Evolutionary conservation across 768 basidiomycete species (phyloP), one percentile per base, ranked within the genome.

Genomic region (Leucosporidium yakuticum): DNA sequence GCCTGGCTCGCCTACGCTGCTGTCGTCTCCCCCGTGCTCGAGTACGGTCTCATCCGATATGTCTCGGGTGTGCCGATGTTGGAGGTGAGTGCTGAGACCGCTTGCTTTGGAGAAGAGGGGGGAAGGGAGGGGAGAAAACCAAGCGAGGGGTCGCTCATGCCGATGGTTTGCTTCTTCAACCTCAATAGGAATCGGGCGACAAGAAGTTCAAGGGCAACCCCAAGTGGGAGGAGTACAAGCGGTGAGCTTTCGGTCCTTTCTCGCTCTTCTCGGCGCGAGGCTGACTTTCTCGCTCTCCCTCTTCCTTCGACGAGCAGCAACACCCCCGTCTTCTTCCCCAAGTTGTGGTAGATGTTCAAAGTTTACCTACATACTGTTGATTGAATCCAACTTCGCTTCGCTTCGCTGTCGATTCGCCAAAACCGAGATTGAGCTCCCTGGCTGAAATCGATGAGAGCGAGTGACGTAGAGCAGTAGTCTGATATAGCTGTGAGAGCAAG

Each of bases 1-100:
- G 27, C 62, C 19, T 75, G 70, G 62, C 53, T 68, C 47, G 71
- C 64, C 20, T 73, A 70, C 50, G 63, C 85, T 8, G 83, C 85
- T 7, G 83, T 83, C 15, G 70, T 82, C 32, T 87, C 87, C 62
- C 88, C 87, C 0, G 57, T 87, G 17, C 82, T 87, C 73, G 86
- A 85, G 1, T 89, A 85, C 79, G 79, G 83, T 66, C 76, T 89
- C n/a, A 74, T 72, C 34, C 63, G 63, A 9, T 73, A 86, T 83
- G 81, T 83, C 7, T 87, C 87, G 11, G 87, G 87, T 23, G 84
- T 89, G n/a, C 88, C 88, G 2, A 83, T 84, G 3, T 82, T 89
- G 23, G 88, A 90, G 79, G 80, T 80, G 67, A 32, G 75, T 15
- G 11, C 9, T 2, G 4, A 53, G 51, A 51, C 7, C 17, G 8